Evolutionary conservation across 1,139 yeast species (phyloP).

Genomic region (Diutina siamensis): DNA sequence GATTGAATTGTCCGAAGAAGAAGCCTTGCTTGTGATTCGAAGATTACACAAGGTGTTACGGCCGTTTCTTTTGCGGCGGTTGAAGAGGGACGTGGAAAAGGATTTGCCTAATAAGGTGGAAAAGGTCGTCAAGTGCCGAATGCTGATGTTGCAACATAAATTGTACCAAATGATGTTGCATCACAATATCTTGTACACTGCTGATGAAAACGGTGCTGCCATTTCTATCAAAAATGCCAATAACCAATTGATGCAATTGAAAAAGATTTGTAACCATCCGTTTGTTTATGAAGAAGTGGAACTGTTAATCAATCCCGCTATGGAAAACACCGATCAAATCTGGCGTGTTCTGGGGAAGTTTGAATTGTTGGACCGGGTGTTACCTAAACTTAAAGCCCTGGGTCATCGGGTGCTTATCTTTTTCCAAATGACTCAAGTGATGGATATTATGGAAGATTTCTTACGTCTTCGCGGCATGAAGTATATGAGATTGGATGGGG

Average conservation of each 20-base stretch:
- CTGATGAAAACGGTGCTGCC: conserved; percentile 37
- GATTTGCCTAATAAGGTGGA: conserved; percentile 94
- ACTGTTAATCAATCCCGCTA: conserved; percentile 66
- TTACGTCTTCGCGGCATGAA: conserved; percentile 51
- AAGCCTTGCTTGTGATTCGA: conserved; percentile 81
- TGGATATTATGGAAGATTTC: conserved; percentile 86
- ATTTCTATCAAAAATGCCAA: conserved; percentile 73
- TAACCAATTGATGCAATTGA: conserved; percentile 88
- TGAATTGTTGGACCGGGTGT: conserved; percentile 59
- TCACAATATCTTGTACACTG: conserved; percentile 54
- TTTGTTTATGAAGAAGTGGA: conserved; percentile 95
- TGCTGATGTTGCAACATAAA: conserved; percentile 75
- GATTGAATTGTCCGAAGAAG: conserved; percentile 81
- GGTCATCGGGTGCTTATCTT: conserved; percentile 75
- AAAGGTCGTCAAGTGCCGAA: conserved; percentile 87
- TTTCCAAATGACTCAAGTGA: conserved; percentile 81
- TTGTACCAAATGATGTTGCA: conserved; percentile 73
- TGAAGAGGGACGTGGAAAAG: conserved; percentile 94
- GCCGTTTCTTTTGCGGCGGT: conserved; percentile 86
- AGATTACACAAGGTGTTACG: conserved; percentile 93
- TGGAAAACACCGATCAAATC: conserved; percentile 55
- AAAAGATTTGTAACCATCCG: conserved; percentile 96
- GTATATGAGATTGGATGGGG: conserved; percentile 72
- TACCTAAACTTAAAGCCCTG: conserved; percentile 64
- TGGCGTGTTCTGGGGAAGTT: conserved; percentile 77